Evolutionary conservation across 2,329 filamentous ascomycete species (phyloP).

Genomic region (Aureobasidium sp.): DNA sequence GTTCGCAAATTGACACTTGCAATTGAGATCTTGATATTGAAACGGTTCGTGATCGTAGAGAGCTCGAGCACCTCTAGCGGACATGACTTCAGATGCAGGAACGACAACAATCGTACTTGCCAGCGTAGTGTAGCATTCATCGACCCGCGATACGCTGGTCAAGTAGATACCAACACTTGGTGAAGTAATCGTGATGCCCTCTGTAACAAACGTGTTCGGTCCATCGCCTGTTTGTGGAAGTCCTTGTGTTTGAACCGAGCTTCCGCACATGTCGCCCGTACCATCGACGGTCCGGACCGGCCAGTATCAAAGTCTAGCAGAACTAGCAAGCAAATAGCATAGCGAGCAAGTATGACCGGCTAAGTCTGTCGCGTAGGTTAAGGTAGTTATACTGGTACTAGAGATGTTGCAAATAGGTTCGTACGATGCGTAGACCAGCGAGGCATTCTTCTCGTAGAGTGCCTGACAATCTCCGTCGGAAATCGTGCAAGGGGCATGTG

Average conservation of each 20-base stretch:
- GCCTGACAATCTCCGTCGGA: neutral
- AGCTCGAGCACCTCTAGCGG: conserved; percentile 20
- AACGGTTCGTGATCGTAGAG: conserved; percentile 19
- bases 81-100: conserved; percentile 17
- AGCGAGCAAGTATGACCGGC: neutral
- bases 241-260: neutral
- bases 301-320: neutral
- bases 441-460: neutral
- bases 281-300: neutral
- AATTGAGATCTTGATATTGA: conserved; percentile 24
- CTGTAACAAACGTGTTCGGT: neutral
- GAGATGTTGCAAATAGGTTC: neutral
- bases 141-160: neutral
- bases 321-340: neutral
- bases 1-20: conserved; percentile 20
- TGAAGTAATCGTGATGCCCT: neutral
- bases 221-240: neutral
- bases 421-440: too few species aligned
- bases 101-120: neutral
- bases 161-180: neutral
- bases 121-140: neutral
- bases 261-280: neutral
- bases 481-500: neutral
- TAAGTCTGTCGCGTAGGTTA: neutral
- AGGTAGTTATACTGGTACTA: neutral